phyloP scores from a whole-genome alignment of 441 rosid species.

The Gossypium laxum region DNA sequence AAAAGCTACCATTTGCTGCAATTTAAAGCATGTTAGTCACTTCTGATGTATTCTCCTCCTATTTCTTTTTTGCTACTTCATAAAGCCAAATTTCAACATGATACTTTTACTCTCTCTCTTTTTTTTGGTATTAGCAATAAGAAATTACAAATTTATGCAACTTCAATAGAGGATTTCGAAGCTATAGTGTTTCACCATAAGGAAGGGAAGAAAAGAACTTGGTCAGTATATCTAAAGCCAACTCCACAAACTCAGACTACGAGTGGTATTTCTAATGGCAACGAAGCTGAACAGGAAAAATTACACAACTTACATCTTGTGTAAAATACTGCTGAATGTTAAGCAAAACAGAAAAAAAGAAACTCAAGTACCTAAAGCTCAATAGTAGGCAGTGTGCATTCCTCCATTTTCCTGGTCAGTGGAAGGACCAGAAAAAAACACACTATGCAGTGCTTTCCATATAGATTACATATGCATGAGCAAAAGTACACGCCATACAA shows the following conservation, averaged over 20 bases:
- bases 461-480: not conserved
- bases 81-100: not conserved
- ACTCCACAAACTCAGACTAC: not conserved
- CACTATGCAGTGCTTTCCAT: not conserved
- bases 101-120: not conserved
- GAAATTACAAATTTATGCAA: not conserved
- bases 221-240: not conserved
- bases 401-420: not conserved
- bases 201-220: not conserved
- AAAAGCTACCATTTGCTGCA: not conserved
- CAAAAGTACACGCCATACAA: not conserved
- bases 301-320: not conserved
- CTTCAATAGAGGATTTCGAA: not conserved
- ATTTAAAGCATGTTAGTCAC: not conserved
- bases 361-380: not conserved
- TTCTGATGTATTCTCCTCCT: not conserved
- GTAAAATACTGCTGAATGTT: not conserved
- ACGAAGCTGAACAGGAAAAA: not conserved
- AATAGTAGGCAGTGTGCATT: not conserved
- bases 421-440: not conserved
- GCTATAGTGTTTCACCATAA: not conserved
- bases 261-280: not conserved
- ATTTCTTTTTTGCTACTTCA: not conserved
- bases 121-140: not conserved
- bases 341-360: not conserved